Base-by-base conservation (phyloP, 345 rosid genomes). In the Zanthoxylum bungeanum region DNA sequence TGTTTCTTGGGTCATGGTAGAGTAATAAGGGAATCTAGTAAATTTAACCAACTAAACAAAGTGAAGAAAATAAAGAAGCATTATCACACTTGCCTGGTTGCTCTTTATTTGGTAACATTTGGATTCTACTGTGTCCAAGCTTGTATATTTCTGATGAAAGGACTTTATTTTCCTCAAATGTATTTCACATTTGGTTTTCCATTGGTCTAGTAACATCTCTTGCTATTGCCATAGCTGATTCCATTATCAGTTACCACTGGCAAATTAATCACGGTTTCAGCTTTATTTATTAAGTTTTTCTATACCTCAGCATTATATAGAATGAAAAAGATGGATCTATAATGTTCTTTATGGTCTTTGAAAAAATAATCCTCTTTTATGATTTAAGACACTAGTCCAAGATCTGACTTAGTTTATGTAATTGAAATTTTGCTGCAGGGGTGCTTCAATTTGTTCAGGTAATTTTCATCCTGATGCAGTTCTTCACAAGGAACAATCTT, bases 401-500 rank as follows among this genome's bases (percentile, higher is more conserved):
- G 68, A 37, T 60, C 73, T 57, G 66, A 76, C 52, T 62, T 36
- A 46, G 75, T 69, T 64, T 64, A 68, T 78, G 70, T 76, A 60
- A 83, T 83, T 49, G 72, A 80, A 74, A 66, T 59, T 66, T 34
- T 87, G 78, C 73, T 85, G 82, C 93, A 95, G 99, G 99, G 87
- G 93, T 63, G 77, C 77, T 73, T 81, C 85, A 69, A 85, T 95
- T 75, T 88, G 88, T 77, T 89, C 88, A 61, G 87, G 97, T 42
- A 74, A 80, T 77, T 85, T 83, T 74, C 99, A 95, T 70, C 99
- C 98, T 70, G 99, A 95, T 88, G 82, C 79, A 49, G 75, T 92
- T 60, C 76, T 86, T 69, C 80, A 56, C 50, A 83, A 53, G 56
- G 98, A 92, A 73, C 78, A 68, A 61, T 25, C 69, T 66, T 72